Percentiles rank a stretch among this genome's conserved stretches.
These are phyloP conservation scores for Chloris gayana DNA, from an alignment of 176 grass and related monocot species.

Conservation along the genomic window DNA sequence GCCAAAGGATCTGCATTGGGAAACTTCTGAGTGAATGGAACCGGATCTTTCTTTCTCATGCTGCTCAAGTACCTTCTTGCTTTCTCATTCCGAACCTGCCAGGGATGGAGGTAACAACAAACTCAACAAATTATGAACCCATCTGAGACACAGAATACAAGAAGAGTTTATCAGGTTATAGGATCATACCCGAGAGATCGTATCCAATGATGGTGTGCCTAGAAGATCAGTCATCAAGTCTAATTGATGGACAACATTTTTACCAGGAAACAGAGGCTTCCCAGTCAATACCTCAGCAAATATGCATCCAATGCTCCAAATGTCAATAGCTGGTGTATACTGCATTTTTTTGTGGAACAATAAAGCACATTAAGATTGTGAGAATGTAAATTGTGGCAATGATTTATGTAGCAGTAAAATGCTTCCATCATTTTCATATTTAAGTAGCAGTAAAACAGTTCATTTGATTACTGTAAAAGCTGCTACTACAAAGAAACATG, in stretches of 20 bases:
- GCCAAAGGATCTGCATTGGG: slow-evolving; percentile 86
- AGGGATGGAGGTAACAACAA: not conserved
- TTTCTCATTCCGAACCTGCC: slow-evolving; percentile 96
- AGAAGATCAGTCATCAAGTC: slow-evolving; percentile 99
- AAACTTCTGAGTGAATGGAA: slow-evolving; percentile 93
- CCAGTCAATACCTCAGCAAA: slow-evolving; percentile 97
- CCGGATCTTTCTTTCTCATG: slow-evolving; percentile 92
- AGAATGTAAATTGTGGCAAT: slow-evolving; percentile 11
- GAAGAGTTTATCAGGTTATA: not conserved
- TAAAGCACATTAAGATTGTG: slow-evolving; percentile 27
- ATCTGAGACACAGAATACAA: not conserved
- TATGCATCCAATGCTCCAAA: slow-evolving; percentile 99
- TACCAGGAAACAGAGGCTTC: slow-evolving; percentile 98
- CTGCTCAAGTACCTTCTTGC: slow-evolving; percentile 91
- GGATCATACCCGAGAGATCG: slow-evolving; percentile 87
- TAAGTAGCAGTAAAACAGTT: not conserved
- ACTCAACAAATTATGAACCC: not conserved
- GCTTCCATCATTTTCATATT: slow-evolving; percentile 10
- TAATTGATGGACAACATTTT: slow-evolving; percentile 99
- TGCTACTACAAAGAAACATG: not conserved
- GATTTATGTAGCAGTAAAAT: not conserved
- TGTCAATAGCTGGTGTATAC: slow-evolving; percentile 98
- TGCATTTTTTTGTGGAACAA: slow-evolving; percentile 53
- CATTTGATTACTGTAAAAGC: not conserved
- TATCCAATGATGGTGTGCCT: slow-evolving; percentile 82